phyloP scores from a whole-genome alignment of 1,139 yeast species.

The Hemisphaericaspora subhashii region DNA sequence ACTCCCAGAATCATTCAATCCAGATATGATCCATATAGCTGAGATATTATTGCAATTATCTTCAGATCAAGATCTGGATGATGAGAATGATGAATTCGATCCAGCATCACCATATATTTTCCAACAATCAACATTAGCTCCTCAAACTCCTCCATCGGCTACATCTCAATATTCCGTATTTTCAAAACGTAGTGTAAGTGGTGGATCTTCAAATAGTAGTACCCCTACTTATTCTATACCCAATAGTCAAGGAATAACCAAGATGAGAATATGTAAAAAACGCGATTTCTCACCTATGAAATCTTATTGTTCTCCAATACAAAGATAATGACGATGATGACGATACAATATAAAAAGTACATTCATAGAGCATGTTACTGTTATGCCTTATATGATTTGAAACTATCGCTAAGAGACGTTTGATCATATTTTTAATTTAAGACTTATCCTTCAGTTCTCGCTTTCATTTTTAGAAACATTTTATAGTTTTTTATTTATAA shows the following conservation, averaged over 20 bases:
- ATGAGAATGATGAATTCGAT: constrained; percentile 10
- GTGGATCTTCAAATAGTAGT: constrained; percentile 8
- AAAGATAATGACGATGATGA: constrained; percentile 1
- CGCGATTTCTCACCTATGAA: constrained; percentile 13
- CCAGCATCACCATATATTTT: constrained; percentile 30
- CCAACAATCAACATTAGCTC: constrained; percentile 27
- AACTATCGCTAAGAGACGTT: background rate
- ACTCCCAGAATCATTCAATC: constrained; percentile 16
- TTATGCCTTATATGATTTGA: too few relatives aligned
- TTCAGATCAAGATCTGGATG: constrained; percentile 11
- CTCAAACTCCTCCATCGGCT: constrained; percentile 45
- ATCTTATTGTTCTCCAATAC: constrained; percentile 11
- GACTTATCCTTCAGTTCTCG: too few relatives aligned
- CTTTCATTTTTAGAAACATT: too few relatives aligned
- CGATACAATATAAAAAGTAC: too few relatives aligned
- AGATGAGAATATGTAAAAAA: constrained; percentile 13
- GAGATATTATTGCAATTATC: constrained; percentile 33
- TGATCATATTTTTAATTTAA: too few relatives aligned
- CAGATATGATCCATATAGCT: constrained; percentile 23
- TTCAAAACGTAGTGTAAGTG: constrained; percentile 21
- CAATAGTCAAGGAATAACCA: constrained; percentile 5
- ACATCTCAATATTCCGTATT: constrained; percentile 42
- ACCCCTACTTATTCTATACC: constrained; percentile 27
- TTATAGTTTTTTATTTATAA: too few relatives aligned
- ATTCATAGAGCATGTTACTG: too few relatives aligned